Evolutionary conservation across 108 stramenopile species (phyloP).

Genomic region (Aureococcus anophagefferens): DNA sequence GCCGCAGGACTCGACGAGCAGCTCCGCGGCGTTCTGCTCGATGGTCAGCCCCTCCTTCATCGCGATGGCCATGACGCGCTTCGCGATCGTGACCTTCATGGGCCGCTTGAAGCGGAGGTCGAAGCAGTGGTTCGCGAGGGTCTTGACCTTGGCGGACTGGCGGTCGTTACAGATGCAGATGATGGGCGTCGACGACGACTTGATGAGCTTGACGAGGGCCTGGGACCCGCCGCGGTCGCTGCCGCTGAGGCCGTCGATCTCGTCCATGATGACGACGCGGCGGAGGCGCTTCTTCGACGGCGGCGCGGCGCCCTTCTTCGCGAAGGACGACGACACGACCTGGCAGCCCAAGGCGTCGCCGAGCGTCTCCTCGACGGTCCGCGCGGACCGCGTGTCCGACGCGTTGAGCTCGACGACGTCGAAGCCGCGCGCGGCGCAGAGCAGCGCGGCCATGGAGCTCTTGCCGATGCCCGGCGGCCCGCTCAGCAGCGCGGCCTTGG

Average conservation of each 20-base stretch:
- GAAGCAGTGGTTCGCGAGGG: slow-evolving; percentile 79
- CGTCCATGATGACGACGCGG: slow-evolving; percentile 94
- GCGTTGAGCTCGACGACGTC: slow-evolving; percentile 91
- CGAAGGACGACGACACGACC: background rate
- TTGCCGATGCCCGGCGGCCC: slow-evolving; percentile 93
- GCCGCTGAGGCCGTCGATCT: slow-evolving; percentile 98
- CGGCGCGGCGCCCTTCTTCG: background rate
- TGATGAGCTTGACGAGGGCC: slow-evolving; percentile 91
- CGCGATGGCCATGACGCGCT: slow-evolving; percentile 66
- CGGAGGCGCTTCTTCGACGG: slow-evolving; percentile 18
- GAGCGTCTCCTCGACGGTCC: slow-evolving; percentile 48
- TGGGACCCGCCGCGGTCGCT: slow-evolving; percentile 82
- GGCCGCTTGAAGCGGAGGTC: slow-evolving; percentile 81
- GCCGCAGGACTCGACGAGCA: slow-evolving; percentile 82
- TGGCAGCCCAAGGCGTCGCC: slow-evolving; percentile 65
- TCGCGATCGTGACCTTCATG: slow-evolving; percentile 56
- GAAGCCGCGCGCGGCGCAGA: slow-evolving; percentile 68
- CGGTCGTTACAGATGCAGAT: slow-evolving; percentile 99
- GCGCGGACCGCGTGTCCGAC: slow-evolving; percentile 82
- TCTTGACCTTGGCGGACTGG: slow-evolving; percentile 69
- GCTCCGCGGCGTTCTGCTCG: slow-evolving; percentile 80
- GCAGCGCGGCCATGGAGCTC: slow-evolving; percentile 79
- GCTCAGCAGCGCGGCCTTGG: slow-evolving; percentile 82
- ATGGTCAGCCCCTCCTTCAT: slow-evolving; percentile 60
- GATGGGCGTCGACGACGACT: slow-evolving; percentile 69